phyloP scores from a whole-genome alignment of 192 early-diverging fungal genomes.

The Gigaspora rosea region DNA sequence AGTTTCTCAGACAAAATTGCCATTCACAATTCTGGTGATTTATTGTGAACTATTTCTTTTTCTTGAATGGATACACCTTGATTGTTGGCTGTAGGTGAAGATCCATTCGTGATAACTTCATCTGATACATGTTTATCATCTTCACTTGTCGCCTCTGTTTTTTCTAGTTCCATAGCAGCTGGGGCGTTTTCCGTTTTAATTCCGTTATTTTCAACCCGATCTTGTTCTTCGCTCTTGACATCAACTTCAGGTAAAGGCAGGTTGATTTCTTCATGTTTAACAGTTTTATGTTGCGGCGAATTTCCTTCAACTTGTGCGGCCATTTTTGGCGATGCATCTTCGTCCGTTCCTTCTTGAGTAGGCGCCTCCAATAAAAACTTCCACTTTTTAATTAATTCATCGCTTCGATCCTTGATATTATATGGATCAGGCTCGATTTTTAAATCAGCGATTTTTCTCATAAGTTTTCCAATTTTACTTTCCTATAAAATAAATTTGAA shows the following conservation, averaged over 20 bases:
- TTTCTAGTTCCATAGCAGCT: background rate
- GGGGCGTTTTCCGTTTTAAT: background rate
- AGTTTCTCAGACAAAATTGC: background rate
- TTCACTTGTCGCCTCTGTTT: background rate
- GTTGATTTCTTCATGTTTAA: background rate
- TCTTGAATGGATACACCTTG: conserved; percentile 5
- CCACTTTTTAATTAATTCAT: conserved; percentile 42
- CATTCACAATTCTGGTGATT: background rate
- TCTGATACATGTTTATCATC: background rate
- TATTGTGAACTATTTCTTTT: background rate
- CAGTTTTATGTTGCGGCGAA: background rate
- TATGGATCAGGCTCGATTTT: conserved; percentile 38
- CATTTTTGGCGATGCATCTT: conserved; percentile 1
- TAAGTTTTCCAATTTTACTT: conserved; percentile 46
- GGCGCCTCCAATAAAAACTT: conserved; percentile 43
- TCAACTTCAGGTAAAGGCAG: background rate
- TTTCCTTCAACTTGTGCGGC: background rate
- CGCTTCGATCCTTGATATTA: conserved; percentile 37
- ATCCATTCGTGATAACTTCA: background rate
- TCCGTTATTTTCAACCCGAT: background rate
- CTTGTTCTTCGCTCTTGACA: background rate
- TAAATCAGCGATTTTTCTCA: conserved; percentile 43
- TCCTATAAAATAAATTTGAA: conserved; percentile 30
- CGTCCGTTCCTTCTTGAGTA: background rate
- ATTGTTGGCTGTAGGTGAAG: background rate